Conservation (phyloP, 345 rosid species). For the Clausena lansium region DNA sequence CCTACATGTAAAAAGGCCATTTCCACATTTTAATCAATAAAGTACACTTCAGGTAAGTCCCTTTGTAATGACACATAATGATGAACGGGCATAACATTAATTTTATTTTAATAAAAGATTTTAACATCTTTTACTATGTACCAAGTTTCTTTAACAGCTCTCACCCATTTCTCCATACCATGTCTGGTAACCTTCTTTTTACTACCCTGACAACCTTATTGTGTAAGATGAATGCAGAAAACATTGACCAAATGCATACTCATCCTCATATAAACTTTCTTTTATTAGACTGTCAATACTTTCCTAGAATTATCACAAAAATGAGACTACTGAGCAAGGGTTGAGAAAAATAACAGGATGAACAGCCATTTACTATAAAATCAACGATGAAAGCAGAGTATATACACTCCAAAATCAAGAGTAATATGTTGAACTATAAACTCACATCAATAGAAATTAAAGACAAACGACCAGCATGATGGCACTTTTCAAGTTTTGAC, state of each 20-base stretch:
- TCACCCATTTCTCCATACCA: neutral
- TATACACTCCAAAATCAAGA: neutral
- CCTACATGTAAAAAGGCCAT: neutral
- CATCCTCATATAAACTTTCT: neutral
- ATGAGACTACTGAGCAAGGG: neutral
- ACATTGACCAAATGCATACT: neutral
- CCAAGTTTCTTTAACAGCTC: neutral
- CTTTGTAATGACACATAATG: neutral
- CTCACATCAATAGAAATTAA: slow-evolving; percentile 88
- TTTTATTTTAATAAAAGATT: neutral
- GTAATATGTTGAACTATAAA: neutral
- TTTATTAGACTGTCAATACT: neutral
- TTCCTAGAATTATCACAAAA: neutral
- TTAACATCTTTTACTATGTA: neutral
- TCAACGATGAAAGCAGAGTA: neutral
- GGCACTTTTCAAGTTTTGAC: slow-evolving; percentile 98
- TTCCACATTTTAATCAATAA: neutral
- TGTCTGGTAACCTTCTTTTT: neutral
- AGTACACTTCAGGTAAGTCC: neutral
- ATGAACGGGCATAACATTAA: neutral
- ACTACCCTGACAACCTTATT: neutral
- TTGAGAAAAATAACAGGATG: neutral
- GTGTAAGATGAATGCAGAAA: neutral
- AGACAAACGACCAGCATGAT: slow-evolving; percentile 67
- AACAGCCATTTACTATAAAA: neutral